Evolutionary conservation across 2,329 filamentous ascomycete genomes (phyloP).

Genomic region (Cladosporium sp.): DNA sequence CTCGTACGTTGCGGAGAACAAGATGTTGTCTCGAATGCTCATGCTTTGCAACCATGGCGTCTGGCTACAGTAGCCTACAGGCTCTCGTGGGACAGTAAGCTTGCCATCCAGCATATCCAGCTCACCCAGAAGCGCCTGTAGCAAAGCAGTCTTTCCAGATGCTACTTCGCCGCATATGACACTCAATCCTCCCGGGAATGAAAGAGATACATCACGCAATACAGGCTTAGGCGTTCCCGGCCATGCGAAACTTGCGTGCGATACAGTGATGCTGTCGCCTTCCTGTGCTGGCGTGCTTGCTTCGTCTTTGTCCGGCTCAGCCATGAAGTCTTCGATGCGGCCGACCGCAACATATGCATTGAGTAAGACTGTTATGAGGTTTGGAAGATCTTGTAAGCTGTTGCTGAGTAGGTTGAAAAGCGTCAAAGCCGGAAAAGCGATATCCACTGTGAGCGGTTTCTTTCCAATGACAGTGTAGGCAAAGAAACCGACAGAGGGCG

Average conservation of each 20-base stretch:
- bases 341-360: slow-evolving; percentile 80
- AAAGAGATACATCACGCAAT: slow-evolving; percentile 50
- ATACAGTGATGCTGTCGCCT: slow-evolving; percentile 45
- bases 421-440: slow-evolving; percentile 82
- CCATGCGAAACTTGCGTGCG: slow-evolving; percentile 72
- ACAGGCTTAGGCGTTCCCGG: slow-evolving; percentile 61
- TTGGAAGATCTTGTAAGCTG: slow-evolving; percentile 70
- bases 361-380: slow-evolving; percentile 69
- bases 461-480: slow-evolving; percentile 72
- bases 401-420: slow-evolving; percentile 72
- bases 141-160: slow-evolving; percentile 58
- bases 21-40: slow-evolving; percentile 65
- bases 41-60: slow-evolving; percentile 67
- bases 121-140: slow-evolving; percentile 58
- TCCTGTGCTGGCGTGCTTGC: slow-evolving; percentile 34
- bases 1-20: slow-evolving; percentile 64
- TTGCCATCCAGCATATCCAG: slow-evolving; percentile 51
- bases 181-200: slow-evolving; percentile 54
- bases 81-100: slow-evolving; percentile 50
- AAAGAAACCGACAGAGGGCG: slow-evolving; percentile 77
- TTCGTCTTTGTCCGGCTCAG: slow-evolving; percentile 66
- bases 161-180: slow-evolving; percentile 62
- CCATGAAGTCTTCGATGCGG: slow-evolving; percentile 82
- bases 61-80: slow-evolving; percentile 62
- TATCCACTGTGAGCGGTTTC: slow-evolving; percentile 66